Evolutionary conservation across 805 yeast species (phyloP), one percentile per base, ranked within the genome.

Genomic region (Clavispora asparagi): DNA sequence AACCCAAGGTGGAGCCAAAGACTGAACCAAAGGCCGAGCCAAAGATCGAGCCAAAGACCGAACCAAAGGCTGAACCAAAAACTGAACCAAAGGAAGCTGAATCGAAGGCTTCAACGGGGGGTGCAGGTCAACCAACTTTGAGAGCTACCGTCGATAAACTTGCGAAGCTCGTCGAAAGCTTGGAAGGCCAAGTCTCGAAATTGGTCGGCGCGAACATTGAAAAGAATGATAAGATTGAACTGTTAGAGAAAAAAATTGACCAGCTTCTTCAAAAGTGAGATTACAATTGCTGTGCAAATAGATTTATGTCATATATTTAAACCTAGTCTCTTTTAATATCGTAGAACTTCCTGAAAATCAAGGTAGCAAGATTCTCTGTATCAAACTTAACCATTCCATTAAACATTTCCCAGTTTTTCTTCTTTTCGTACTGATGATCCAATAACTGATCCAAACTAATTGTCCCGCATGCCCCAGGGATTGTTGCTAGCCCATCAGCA

Each of bases 281-380:
- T 11, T 17, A 33, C 17, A 41, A 23, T 35, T 23, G 13, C 8
- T 32, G 19, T 33, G 27, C 31, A 38, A 17, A 29, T 30, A 27
- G 26, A 39, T 35, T 36, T 43, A 27, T 43, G 29, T 30, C 37
- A 33, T 16, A 32, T 28, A 17, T 8, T 16, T 25, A 26, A n/a
- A 13, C 11, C 42, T 49, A 57, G 25, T 67, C 68, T 46, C 59
- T 62, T 45, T 65, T 63, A 30, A 74, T 66, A 54, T 84, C 85
- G 57, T 85, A 87, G 61, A 90, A 90, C 63, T 85, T 85, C 53
- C 76, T 76, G 63, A 89, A 83, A 19, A 91, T 78, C 50, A 91
- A 79, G 13, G 80, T 78, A 17, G 86, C 73, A 55, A 89, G 67
- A 44, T 81, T 73, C 48, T 83, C 78, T 4, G 95, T 82, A 60